Conservation (phyloP, 257 asterid species). For the Lycium ferocissimum region DNA sequence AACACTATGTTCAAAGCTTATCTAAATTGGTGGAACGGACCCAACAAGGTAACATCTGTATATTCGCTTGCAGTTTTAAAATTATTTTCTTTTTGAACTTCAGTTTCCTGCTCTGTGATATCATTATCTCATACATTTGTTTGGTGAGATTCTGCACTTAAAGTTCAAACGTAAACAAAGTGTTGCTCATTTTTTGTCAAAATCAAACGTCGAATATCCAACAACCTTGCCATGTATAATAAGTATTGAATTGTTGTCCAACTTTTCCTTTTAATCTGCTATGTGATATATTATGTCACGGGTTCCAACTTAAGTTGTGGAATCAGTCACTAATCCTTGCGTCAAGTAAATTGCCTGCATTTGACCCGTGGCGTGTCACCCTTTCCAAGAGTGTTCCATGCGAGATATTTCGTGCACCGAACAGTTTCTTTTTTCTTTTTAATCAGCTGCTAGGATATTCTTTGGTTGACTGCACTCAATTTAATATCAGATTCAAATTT, state of each 20-base stretch:
- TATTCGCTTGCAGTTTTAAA: neutral
- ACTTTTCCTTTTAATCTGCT: neutral
- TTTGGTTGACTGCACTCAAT: no score
- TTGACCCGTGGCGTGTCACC: no score
- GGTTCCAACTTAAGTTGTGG: neutral
- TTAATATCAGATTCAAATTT: no score
- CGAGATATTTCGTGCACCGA: no score
- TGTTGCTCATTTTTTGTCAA: neutral
- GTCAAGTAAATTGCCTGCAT: neutral
- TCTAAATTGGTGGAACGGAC: neutral
- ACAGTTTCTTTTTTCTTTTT: no score
- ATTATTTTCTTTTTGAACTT: neutral
- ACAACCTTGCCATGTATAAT: neutral
- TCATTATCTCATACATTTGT: neutral
- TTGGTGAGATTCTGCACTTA: neutral
- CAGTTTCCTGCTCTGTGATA: neutral
- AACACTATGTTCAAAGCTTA: neutral
- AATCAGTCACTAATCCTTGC: neutral
- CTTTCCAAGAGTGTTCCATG: no score
- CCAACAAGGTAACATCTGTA: neutral
- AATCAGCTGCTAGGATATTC: no score
- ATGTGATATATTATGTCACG: no score
- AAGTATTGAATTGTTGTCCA: neutral
- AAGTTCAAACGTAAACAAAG: neutral
- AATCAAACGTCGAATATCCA: neutral